Conservation (phyloP, 1,284 basidiomycete genomes). For the Papiliotrema terrestris region DNA sequence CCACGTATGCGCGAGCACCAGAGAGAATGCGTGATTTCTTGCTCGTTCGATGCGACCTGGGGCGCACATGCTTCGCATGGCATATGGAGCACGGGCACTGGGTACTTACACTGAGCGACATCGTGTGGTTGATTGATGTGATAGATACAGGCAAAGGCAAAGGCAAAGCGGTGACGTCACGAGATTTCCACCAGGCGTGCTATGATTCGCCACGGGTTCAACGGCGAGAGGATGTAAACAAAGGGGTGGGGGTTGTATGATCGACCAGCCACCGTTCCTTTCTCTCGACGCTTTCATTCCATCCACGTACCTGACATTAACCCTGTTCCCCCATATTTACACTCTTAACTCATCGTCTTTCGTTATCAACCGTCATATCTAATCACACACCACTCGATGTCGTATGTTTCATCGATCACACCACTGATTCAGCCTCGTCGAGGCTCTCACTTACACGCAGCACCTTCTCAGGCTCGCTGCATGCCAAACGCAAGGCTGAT, state of each 20-base stretch:
- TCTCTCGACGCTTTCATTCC: not conserved
- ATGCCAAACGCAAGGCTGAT: slow-evolving; percentile 38
- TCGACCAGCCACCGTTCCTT: not conserved
- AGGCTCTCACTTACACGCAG: not conserved
- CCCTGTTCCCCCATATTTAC: not conserved
- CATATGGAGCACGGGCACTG: no score
- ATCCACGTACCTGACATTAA: not conserved
- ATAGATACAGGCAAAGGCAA: no score
- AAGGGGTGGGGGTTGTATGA: not conserved
- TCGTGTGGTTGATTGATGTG: no score
- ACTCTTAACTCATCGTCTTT: not conserved
- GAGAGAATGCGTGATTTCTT: no score
- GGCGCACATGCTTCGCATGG: no score
- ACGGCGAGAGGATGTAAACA: not conserved
- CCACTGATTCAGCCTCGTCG: not conserved
- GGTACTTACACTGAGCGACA: no score
- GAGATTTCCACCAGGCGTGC: no score
- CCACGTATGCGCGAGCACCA: no score
- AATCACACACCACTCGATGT: not conserved
- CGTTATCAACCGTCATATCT: not conserved
- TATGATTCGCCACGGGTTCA: no score
- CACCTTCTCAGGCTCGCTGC: slow-evolving; percentile 34
- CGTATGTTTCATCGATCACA: not conserved
- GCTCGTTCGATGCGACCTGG: no score
- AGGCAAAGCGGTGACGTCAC: no score